Evolutionary conservation across 2,329 filamentous ascomycete genomes (phyloP), one percentile per base, ranked within the genome.

Genomic region (Colletotrichum camelliae): DNA sequence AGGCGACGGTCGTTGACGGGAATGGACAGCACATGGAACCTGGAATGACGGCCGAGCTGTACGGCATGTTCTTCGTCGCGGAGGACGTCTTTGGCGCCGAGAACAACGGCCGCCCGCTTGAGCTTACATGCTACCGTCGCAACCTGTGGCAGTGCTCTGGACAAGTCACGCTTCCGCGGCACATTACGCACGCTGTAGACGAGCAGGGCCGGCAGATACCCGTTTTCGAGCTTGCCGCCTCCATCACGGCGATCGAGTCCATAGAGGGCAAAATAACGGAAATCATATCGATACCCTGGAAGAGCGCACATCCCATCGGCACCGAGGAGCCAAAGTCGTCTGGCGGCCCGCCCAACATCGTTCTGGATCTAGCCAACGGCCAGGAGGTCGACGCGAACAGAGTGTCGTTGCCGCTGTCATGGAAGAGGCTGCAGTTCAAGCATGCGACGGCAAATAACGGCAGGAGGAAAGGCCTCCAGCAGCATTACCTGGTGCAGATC

Each of bases 391-490:
- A 98, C 81, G 93, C 93, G 2, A 93, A 94, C 72, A 94, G 93
- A 72, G 93, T 96, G 10, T 94, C 92, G 52, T 92, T 98, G 73
- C 94, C 96, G 2, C 93, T 98, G 69, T 93, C 95, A 39, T 98
- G 96, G 96, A 98, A 98, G 84, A 90, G 96, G 70, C 86, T 98
- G 74, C 96, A 98, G 84, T 98, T 98, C 84, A 95, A 98, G 81
- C 97, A 98, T 80, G 96, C 96, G 3, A 98, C 96, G 1, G 96
- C 96, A 67, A 98, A 98, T 83, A 98, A 98, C 82, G 96, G 96
- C 15, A 92, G 96, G 70, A 91, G 96, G 79, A 98, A 98, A 85
- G 96, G 98, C 78, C 87, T 98, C 62, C 96, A 98, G 83, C 96
- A 98, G 84, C 96, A 98, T 83, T 98, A 98, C 82, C 91, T 97